Base-by-base conservation (phyloP, 2,329 filamentous ascomycete genomes). In the Delphinella strobiligena region DNA sequence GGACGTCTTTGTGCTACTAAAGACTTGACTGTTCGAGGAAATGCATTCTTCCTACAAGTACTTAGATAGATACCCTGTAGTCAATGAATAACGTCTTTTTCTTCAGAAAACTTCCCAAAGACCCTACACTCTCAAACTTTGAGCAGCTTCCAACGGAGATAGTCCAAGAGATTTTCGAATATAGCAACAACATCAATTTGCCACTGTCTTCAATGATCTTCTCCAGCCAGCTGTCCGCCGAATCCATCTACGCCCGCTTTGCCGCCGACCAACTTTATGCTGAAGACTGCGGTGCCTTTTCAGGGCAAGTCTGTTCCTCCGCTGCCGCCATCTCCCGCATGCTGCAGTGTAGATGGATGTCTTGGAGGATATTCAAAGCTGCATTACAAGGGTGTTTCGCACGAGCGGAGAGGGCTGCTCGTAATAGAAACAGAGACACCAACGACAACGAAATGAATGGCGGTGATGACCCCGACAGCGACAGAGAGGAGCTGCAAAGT, bases 141-240 rank as follows among this genome's bases (percentile, higher is more conserved):
- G 56, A 61, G 36, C 44, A 51, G 31, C 40, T 60, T 16, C 58
- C 58, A n/a, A 49, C 50, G 5, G 58, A 61, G 39, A 49, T 61
- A 11, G 33, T 59, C 22, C 54, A 60, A 37, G 40, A 47, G 15
- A 59, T 61, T 27, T 61, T 60, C 35, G 45, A 52, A 10, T 47
- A 45, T 22, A 51, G 50, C 16, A 48, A 43, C 19, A 61, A 58
- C 34, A 36, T 55, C 24, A 49, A 53, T 24, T 44, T 61, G 7
- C 52, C 56, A 3, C 30, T 53, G 16, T 51, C 51, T 7, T 59
- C 56, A 12, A 42, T 48, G 5, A 40, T 45, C 11, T 40, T 61
- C 16, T 45, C 46, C 16, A 31, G 37, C 3, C 51, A 55, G 40
- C 49, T 61, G n/a, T 51, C 51, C 5, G 53, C 52, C 33, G 43